Conservation (phyloP, 2,329 filamentous ascomycete genomes). For the Beauveria rudraprayagi region DNA sequence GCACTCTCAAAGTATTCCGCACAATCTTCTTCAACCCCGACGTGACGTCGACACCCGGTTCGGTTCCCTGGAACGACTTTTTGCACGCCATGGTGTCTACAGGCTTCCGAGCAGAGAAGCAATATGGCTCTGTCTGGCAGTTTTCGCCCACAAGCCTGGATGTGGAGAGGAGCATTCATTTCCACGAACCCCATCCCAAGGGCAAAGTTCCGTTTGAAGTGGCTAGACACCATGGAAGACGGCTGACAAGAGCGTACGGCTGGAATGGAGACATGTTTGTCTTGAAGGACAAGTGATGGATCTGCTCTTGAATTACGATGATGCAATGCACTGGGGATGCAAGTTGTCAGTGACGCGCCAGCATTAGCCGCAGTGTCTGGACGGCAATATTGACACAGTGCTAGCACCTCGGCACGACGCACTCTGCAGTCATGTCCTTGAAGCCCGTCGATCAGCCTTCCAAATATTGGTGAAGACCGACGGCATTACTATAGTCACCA, state of each 20-base stretch:
- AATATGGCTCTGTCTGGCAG: constrained; percentile 55
- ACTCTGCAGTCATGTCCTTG: no score
- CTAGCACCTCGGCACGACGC: no score
- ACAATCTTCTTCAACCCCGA: constrained; percentile 34
- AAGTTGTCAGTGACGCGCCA: no score
- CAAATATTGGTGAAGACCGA: no score
- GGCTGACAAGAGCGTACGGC: constrained; percentile 42
- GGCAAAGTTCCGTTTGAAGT: constrained; percentile 40
- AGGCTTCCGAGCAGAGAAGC: constrained; percentile 46
- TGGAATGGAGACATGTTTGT: constrained; percentile 41
- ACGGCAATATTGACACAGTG: no score
- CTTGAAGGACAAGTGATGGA: neutral
- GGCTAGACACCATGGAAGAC: constrained; percentile 39
- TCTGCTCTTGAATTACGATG: neutral
- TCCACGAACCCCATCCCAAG: constrained; percentile 52
- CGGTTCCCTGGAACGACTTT: constrained; percentile 46
- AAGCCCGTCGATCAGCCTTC: no score
- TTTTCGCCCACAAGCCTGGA: constrained; percentile 38
- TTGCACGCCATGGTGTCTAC: constrained; percentile 41
- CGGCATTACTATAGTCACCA: no score
- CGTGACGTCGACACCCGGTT: constrained; percentile 32
- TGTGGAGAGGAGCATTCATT: constrained; percentile 43
- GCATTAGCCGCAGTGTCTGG: no score
- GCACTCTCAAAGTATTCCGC: constrained; percentile 28
- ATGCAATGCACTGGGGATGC: no score